Base-by-base conservation (phyloP, 768 basidiomycete genomes). In the Rhodosporidiobolus odoratus region DNA sequence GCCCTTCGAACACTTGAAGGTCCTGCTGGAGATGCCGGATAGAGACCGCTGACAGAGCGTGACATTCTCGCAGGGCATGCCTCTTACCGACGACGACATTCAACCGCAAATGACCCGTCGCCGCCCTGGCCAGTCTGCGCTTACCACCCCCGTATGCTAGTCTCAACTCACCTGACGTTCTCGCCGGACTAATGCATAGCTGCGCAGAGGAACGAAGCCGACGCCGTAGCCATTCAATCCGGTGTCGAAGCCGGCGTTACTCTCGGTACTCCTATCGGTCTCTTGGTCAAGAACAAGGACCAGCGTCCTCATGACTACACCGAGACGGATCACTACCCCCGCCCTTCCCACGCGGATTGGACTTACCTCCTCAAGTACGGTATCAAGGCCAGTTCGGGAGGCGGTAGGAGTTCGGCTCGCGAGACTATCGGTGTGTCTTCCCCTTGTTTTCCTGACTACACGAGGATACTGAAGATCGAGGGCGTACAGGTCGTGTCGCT, bases 341-440 rank as follows among this genome's bases (percentile, higher is more conserved):
- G 96, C 30, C 96, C 96, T 37, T 92, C 90, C 74, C 96, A 99
- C 77, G 96, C 96, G 19, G 96, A 99, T 80, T 96, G 89, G 80
- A 99, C 96, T 23, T 99, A 99, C 80, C 86, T 98, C 67, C 88
- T 92, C 76, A 99, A 99, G 77, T 99, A 98, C 78, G 93, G 93
- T 38, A 81, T 98, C 80, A 98, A 98, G 83, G 96, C 96, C 1
- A 92, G 91, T 83, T 91, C 89, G 69, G 96, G 96, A 45, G 96
- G 96, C 57, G 96, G 96, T 10, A 84, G 96, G 27, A 91, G 90
- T 76, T 91, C 89, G 78, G 96, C 96, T 52, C 87, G 96, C 35
- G 96, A 99, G 82, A 98, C 96, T 35, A 92, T 98, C 77, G 95
- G 95, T 88, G 75, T 60, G 80, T 73, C 25, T 10, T 30, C 13